A percentile compares a stretch with the other conserved stretches of the same genome.
phyloP scores from a whole-genome alignment of 1,284 basidiomycete genomes.

The Trametes sp. region DNA sequence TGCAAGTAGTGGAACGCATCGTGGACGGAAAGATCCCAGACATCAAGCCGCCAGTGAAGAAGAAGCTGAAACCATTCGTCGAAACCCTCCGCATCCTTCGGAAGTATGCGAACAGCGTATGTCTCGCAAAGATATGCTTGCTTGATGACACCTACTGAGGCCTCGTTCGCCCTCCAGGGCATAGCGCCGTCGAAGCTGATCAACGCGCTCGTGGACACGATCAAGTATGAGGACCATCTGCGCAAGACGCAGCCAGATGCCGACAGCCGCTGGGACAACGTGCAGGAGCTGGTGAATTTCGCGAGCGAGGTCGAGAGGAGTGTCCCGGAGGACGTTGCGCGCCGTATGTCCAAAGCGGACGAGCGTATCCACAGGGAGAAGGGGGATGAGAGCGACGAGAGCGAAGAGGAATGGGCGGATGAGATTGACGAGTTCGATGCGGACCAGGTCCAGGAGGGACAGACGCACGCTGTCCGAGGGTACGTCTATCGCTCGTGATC shows the following conservation, averaged over 20 bases:
- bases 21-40: conserved; percentile 66
- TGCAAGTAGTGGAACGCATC: conserved; percentile 71
- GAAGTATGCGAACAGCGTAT: conserved; percentile 62
- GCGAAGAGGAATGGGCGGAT: conserved; percentile 30
- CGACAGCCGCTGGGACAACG: conserved; percentile 86
- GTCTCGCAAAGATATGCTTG: conserved; percentile 12
- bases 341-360: conserved; percentile 16
- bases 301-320: conserved; percentile 58
- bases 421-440: conserved; percentile 33
- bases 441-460: conserved; percentile 33
- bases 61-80: conserved; percentile 69
- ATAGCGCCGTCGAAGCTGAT: conserved; percentile 73
- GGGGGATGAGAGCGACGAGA: conserved; percentile 5
- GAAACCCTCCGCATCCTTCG: conserved; percentile 62
- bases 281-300: conserved; percentile 83
- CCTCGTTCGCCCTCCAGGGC: conserved; percentile 49
- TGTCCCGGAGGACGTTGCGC: conserved; percentile 10
- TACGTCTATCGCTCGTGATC: background rate
- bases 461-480: conserved; percentile 1
- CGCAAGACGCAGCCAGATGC: conserved; percentile 76
- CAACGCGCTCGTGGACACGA: conserved; percentile 62
- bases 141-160: background rate
- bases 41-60: conserved; percentile 71
- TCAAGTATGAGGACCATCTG: conserved; percentile 76
- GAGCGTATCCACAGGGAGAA: conserved; percentile 8